These are phyloP conservation scores for Besnoitia besnoiti DNA, from an alignment of 169 alveolate genomes.

Conservation along the genomic window DNA sequence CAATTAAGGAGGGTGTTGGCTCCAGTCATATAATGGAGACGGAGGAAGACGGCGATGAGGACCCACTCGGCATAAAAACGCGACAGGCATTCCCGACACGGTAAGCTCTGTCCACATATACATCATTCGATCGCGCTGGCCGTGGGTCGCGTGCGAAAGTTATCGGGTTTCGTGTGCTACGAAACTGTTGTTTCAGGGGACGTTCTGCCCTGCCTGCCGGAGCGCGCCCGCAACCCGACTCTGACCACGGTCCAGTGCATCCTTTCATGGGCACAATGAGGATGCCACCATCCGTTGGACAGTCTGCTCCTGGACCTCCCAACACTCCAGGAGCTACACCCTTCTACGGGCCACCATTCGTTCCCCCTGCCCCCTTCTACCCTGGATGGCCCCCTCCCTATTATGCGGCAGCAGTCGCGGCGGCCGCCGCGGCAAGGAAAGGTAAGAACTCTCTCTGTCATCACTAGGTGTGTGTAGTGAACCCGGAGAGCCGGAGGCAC, in stretches of 20 bases:
- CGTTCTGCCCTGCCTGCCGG: not conserved
- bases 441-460: not conserved
- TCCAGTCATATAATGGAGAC: not conserved
- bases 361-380: not conserved
- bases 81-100: not conserved
- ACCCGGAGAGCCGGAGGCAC: no score
- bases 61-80: not conserved
- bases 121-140: not conserved
- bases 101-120: not conserved
- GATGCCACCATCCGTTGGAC: not conserved
- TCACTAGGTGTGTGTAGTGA: not conserved
- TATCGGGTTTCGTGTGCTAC: not conserved
- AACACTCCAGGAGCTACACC: not conserved
- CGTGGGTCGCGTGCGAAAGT: not conserved
- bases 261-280: not conserved
- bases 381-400: conserved; percentile 41
- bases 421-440: conserved; percentile 38
- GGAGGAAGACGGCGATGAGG: not conserved
- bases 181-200: not conserved
- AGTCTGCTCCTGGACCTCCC: not conserved
- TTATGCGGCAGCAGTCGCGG: conserved; percentile 32
- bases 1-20: not conserved
- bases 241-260: not conserved
- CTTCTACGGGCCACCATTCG: conserved; percentile 7
- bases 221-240: not conserved